Evolutionary conservation across 2,329 filamentous ascomycete genomes (phyloP).

Genomic region (Aspergillus sp.): DNA sequence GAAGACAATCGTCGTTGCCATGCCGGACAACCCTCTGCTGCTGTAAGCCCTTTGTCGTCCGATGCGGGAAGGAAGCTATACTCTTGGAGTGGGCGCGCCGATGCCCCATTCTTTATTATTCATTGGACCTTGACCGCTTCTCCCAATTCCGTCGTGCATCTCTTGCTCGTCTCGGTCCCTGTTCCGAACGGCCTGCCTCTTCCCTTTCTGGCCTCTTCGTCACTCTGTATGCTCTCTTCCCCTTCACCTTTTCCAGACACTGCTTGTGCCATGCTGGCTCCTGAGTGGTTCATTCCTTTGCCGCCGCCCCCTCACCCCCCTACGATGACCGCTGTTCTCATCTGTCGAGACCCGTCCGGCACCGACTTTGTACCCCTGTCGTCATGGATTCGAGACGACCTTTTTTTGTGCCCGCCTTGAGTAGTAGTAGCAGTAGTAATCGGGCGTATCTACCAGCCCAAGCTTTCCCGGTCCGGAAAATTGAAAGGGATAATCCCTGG

Average conservation of each 20-base stretch:
- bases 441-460: slow-evolving; percentile 22
- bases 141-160: slow-evolving; percentile 10
- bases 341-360: slow-evolving; percentile 24
- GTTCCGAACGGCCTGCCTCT: slow-evolving; percentile 12
- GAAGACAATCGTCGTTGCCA: slow-evolving; percentile 16
- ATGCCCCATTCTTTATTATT: slow-evolving; percentile 17
- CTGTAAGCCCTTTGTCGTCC: slow-evolving; percentile 15
- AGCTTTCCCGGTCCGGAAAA: slow-evolving; percentile 25
- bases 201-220: slow-evolving; percentile 10
- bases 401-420: slow-evolving; percentile 19
- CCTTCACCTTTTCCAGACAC: slow-evolving; percentile 19
- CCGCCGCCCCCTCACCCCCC: slow-evolving; percentile 24
- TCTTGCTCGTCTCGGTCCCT: slow-evolving; percentile 4
- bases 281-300: slow-evolving; percentile 22
- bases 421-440: slow-evolving; percentile 6
- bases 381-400: slow-evolving; percentile 22
- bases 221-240: slow-evolving; percentile 15
- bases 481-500: slow-evolving; percentile 27
- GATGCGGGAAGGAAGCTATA: slow-evolving; percentile 20
- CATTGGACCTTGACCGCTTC: slow-evolving; percentile 23
- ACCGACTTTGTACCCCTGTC: slow-evolving; percentile 27
- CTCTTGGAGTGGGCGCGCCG: slow-evolving; percentile 11
- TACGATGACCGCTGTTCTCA: slow-evolving; percentile 19
- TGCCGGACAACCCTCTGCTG: slow-evolving; percentile 12
- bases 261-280: slow-evolving; percentile 12